Evolutionary conservation across 805 yeast species (phyloP).

Genomic region (Ogataea henricii): DNA sequence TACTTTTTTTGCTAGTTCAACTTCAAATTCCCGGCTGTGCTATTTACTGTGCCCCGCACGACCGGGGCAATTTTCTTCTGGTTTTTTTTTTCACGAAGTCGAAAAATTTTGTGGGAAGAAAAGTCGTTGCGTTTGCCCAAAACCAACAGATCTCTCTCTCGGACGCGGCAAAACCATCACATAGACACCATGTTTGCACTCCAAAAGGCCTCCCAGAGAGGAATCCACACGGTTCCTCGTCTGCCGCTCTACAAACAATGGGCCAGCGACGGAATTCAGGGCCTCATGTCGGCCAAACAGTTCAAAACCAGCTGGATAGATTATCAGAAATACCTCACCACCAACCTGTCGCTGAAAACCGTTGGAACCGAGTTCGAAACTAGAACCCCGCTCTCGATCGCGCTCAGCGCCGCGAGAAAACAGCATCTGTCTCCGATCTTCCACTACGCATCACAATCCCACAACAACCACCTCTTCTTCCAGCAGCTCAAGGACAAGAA

Average conservation of each 20-base stretch:
- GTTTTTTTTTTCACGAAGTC: background rate
- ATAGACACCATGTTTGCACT: conserved; percentile 1
- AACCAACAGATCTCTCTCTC: background rate
- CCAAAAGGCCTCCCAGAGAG: conserved; percentile 30
- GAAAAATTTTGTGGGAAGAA: background rate
- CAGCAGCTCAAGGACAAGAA: conserved; percentile 49
- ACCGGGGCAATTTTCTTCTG: background rate
- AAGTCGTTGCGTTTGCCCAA: background rate
- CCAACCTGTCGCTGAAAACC: conserved; percentile 62
- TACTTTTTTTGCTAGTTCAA: no score
- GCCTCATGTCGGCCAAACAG: conserved; percentile 65
- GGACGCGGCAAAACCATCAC: background rate
- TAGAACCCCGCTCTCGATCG: conserved; percentile 70
- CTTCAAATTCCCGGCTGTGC: background rate
- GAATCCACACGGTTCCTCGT: conserved; percentile 65
- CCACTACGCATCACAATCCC: conserved; percentile 88
- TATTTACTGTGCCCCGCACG: background rate
- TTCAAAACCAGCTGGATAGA: conserved; percentile 78
- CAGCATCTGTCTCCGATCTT: conserved; percentile 68
- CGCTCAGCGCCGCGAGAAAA: conserved; percentile 65
- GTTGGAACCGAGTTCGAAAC: conserved; percentile 81
- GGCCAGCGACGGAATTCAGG: conserved; percentile 54
- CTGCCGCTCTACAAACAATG: conserved; percentile 45
- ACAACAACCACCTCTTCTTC: conserved; percentile 88
- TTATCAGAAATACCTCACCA: conserved; percentile 67